Conservation (phyloP, 768 basidiomycete species). For the Pulveroboletus sp. region DNA sequence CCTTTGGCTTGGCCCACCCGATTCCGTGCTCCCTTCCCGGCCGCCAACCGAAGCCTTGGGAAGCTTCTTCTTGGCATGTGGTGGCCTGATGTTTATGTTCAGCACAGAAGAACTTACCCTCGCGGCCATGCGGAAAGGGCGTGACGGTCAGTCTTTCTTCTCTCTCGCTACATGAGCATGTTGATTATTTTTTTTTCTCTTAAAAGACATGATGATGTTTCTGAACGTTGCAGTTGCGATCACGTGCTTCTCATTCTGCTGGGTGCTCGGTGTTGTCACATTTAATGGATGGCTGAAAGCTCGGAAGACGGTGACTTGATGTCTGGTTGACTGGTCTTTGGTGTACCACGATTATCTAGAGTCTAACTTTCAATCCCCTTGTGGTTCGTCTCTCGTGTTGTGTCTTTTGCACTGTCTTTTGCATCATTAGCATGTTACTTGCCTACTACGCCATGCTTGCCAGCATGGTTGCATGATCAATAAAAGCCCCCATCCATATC, state of each 20-base stretch:
- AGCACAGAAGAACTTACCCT: conserved; percentile 86
- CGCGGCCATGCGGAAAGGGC: conserved; percentile 86
- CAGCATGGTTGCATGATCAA: conserved; percentile 51
- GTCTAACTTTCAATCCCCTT: too few relatives aligned
- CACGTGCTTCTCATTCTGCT: conserved; percentile 82
- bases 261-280: conserved; percentile 69
- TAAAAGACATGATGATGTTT: conserved; percentile 83
- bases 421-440: neutral
- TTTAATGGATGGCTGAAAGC: conserved; percentile 79
- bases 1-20: conserved; percentile 82
- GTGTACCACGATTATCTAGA: too few relatives aligned
- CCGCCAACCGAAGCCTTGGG: conserved; percentile 92
- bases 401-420: neutral
- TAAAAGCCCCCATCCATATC: conserved; percentile 77
- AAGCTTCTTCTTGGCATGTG: conserved; percentile 81
- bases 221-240: conserved; percentile 79
- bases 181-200: neutral
- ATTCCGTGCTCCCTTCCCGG: conserved; percentile 80
- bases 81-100: conserved; percentile 86
- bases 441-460: conserved; percentile 4
- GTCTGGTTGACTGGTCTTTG: too few relatives aligned
- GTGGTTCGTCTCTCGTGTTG: too few relatives aligned
- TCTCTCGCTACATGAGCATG: neutral
- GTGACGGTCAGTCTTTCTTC: conserved; percentile 59
- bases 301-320: conserved; percentile 13